These are phyloP conservation scores for Oenanthe javanica DNA, from an alignment of 140 eudicot genomes.

Conservation along the genomic window DNA sequence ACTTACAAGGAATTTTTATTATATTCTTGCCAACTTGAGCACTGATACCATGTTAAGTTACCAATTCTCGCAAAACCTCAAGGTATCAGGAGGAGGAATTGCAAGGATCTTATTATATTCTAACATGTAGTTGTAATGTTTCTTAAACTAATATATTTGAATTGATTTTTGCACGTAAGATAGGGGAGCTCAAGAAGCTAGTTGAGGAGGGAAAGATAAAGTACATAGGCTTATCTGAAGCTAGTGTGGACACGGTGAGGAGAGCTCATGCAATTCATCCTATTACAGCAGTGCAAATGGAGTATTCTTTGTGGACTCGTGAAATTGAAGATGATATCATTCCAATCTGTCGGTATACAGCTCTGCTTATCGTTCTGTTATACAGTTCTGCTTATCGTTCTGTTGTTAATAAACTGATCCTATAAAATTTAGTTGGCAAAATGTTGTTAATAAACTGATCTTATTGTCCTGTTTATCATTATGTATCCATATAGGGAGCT, in stretches of 20 bases:
- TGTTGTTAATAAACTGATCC: neutral
- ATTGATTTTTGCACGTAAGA: neutral
- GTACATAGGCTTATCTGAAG: conserved; percentile 21
- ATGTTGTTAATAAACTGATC: too few relatives aligned
- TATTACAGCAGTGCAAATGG: conserved; percentile 17
- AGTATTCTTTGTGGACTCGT: conserved; percentile 22
- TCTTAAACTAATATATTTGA: neutral
- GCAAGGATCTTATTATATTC: too few relatives aligned
- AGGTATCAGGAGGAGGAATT: neutral
- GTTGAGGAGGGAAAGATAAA: conserved; percentile 25
- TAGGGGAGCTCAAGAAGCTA: conserved; percentile 22
- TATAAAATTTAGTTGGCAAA: neutral
- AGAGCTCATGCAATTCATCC: conserved; percentile 26
- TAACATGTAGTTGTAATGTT: too few relatives aligned
- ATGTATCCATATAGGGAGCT: neutral
- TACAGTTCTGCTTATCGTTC: neutral
- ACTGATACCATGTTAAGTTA: too few relatives aligned
- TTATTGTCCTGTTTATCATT: neutral
- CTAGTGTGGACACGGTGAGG: conserved; percentile 12
- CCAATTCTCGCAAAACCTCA: neutral
- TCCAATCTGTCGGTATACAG: conserved; percentile 10
- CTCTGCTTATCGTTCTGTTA: neutral
- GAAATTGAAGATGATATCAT: conserved; percentile 17
- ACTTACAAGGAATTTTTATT: too few relatives aligned
- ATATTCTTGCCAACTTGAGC: too few relatives aligned